Conservation (phyloP, 2,329 filamentous ascomycete genomes). For the Cladosporium colombiae region DNA sequence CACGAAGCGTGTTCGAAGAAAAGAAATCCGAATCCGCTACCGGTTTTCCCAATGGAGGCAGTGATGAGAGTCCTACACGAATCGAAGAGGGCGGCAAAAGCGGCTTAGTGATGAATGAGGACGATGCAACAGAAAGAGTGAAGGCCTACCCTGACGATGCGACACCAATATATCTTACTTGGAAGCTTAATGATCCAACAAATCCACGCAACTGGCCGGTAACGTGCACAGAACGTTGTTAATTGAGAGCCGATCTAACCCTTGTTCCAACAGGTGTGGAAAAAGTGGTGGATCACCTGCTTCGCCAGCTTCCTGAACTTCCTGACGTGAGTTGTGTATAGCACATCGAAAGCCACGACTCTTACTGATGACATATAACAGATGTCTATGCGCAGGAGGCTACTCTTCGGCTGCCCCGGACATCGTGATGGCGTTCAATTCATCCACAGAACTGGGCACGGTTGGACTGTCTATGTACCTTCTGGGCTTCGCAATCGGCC, state of each 20-base stretch:
- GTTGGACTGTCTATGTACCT: constrained; percentile 51
- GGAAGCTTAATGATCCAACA: constrained; percentile 31
- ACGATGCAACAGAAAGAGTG: constrained; percentile 24
- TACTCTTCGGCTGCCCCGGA: constrained; percentile 46
- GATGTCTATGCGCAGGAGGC: constrained; percentile 41
- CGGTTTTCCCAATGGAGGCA: not conserved
- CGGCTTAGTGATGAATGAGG: constrained; percentile 21
- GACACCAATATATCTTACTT: constrained; percentile 29
- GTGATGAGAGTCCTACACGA: constrained; percentile 8
- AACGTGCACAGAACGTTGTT: not conserved
- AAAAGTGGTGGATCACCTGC: constrained; percentile 46
- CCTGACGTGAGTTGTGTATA: constrained; percentile 20
- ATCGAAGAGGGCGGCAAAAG: constrained; percentile 15
- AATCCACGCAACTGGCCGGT: constrained; percentile 45
- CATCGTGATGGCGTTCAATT: constrained; percentile 45
- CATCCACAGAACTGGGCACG: constrained; percentile 45
- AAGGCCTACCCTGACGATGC: constrained; percentile 25
- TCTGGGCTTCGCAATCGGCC: constrained; percentile 45
- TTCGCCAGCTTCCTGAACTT: constrained; percentile 42
- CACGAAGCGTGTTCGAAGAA: not conserved
- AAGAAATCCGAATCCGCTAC: constrained; percentile 4
- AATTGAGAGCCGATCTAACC: not conserved
- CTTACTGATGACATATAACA: not conserved
- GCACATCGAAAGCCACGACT: not conserved
- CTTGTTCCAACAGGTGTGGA: constrained; percentile 24